Percentiles rank a stretch among this genome's conserved stretches.
phyloP scores from a whole-genome alignment of 169 alveolate genomes.

The Plasmodium inui region DNA sequence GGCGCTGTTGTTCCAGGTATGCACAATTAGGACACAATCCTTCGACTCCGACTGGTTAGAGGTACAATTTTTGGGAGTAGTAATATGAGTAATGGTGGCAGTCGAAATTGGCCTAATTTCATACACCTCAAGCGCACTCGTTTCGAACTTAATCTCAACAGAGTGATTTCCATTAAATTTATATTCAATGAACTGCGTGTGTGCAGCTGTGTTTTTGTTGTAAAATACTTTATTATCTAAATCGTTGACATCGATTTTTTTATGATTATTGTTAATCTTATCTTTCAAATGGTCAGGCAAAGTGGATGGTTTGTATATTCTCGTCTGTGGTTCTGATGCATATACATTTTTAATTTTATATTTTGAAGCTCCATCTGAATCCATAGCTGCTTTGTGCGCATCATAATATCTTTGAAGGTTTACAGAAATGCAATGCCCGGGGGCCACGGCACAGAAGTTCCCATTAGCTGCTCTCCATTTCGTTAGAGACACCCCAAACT shows the following conservation, averaged over 20 bases:
- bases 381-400: slow-evolving; percentile 20
- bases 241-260: slow-evolving; percentile 24
- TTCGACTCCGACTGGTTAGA: slow-evolving; percentile 24
- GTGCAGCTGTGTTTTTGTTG: slow-evolving; percentile 38
- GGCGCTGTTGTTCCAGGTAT: slow-evolving; percentile 58
- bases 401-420: slow-evolving; percentile 41
- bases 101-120: slow-evolving; percentile 66
- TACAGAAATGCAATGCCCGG: slow-evolving; percentile 46
- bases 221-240: slow-evolving; percentile 62
- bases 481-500: slow-evolving; percentile 64
- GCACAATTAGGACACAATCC: slow-evolving; percentile 50
- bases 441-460: slow-evolving; percentile 21
- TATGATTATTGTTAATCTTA: neutral
- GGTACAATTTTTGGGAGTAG: slow-evolving; percentile 47
- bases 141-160: slow-evolving; percentile 67
- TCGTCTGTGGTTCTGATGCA: slow-evolving; percentile 72
- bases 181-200: slow-evolving; percentile 64
- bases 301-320: neutral
- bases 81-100: slow-evolving; percentile 72
- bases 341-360: slow-evolving; percentile 66
- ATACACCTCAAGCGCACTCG: slow-evolving; percentile 52
- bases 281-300: slow-evolving; percentile 61
- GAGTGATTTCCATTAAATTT: slow-evolving; percentile 73
- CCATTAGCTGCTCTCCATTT: slow-evolving; percentile 60
- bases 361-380: slow-evolving; percentile 20